Evolutionary conservation across 2,329 filamentous ascomycete genomes (phyloP), one percentile per base, ranked within the genome.

Genomic region (Alternaria panax): DNA sequence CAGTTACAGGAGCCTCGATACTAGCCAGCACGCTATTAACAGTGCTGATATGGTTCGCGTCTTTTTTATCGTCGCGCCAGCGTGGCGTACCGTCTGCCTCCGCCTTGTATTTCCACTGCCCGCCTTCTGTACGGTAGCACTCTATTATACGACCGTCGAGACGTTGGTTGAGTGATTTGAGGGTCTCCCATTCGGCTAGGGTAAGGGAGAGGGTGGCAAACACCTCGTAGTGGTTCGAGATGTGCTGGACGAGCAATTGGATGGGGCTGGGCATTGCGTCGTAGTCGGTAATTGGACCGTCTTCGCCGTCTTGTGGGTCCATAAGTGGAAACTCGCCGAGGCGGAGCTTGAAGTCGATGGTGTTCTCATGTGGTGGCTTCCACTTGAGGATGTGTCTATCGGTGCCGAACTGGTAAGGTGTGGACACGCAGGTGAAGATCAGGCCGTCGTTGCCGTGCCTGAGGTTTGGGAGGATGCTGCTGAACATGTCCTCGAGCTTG

Each of bases 341-440:
- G 51, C 86, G 87, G 69, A 98, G 85, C 41, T 90, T 87, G 77
- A 97, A 97, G 77, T 99, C 95, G 68, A 99, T 88, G 0, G 93
- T 96, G 81, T 99, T 99, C 78, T 99, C 95, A 66, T 92, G 85
- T 4, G 92, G 92, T 0, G 94, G 93, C 80, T 99, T 99, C 95
- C 95, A 99, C 79, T 99, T 99, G 38, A 99, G 83, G 64, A 97
- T 99, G 76, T 97, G 90, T 50, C 87, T 87, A 78, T 99, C 95
- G 12, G 95, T 99, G 67, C 95, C 95, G 66, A 91, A 90, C 69
- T 90, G 89, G 81, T 99, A 99, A 9, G 90, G 86, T 18, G 92
- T 92, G 69, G 88, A 90, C 64, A 92, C 88, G 80, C 94, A 97
- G n/a, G 95, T 98, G 80, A 98, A 99, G 73, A 99, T 97, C 46